A percentile compares a stretch with the other conserved stretches of the same genome.
These are phyloP conservation scores for Gonium pectorale DNA, from an alignment of 139 green algal genomes.

Conservation along the genomic window DNA sequence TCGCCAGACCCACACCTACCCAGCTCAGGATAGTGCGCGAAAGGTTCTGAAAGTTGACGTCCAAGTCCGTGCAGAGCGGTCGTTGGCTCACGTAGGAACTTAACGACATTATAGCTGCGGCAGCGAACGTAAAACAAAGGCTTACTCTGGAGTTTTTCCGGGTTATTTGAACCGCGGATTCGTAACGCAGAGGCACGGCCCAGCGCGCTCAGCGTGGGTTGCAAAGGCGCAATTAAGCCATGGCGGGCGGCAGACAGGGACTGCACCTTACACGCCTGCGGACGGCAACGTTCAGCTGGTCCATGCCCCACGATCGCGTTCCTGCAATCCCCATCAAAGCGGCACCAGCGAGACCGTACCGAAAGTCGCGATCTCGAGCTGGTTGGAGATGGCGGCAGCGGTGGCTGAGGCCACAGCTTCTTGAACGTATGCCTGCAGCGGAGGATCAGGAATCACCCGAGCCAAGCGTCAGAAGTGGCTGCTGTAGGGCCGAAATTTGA, in stretches of 20 bases:
- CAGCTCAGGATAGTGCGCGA: not conserved
- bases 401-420: conserved; percentile 5
- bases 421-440: not conserved
- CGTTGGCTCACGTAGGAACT: conserved; percentile 5
- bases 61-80: not conserved
- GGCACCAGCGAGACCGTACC: not conserved
- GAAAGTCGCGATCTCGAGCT: conserved; percentile 42
- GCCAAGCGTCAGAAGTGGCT: too few species aligned
- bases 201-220: too few species aligned
- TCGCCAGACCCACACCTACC: not conserved
- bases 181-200: too few species aligned
- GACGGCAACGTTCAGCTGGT: not conserved
- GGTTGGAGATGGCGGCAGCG: not conserved
- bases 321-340: not conserved
- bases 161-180: too few species aligned
- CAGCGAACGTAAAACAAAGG: not conserved
- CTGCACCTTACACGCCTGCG: not conserved
- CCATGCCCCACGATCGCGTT: not conserved
- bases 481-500: too few species aligned
- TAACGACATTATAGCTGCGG: conserved; percentile 30
- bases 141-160: too few species aligned
- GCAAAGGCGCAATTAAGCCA: too few species aligned
- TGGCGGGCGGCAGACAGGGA: not conserved
- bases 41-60: not conserved
- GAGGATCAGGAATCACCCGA: too few species aligned